Evolutionary conservation across 768 basidiomycete species (phyloP).

Genomic region (Trichaptum fuscoviolaceum): DNA sequence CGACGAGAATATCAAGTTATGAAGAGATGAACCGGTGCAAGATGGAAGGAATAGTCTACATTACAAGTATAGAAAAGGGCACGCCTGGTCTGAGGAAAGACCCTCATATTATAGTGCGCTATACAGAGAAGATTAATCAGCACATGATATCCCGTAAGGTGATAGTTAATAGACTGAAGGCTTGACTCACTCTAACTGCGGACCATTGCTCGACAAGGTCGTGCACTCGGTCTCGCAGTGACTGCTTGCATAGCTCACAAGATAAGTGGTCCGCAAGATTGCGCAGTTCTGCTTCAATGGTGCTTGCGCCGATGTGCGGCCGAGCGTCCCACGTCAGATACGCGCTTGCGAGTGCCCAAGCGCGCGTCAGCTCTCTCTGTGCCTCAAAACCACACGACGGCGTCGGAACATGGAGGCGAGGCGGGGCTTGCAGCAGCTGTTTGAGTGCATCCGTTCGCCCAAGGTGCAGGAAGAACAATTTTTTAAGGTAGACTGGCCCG

Average conservation of each 20-base stretch:
- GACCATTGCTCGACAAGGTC: constrained; percentile 73
- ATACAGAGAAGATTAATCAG: too few relatives aligned
- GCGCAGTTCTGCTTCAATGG: constrained; percentile 67
- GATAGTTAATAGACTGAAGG: constrained; percentile 2
- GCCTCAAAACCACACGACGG: constrained; percentile 61
- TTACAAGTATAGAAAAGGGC: too few relatives aligned
- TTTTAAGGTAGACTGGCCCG: constrained; percentile 72
- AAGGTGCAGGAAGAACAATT: constrained; percentile 79
- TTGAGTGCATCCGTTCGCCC: constrained; percentile 80
- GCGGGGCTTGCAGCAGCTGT: constrained; percentile 68
- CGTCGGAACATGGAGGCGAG: constrained; percentile 68
- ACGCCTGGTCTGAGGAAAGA: too few relatives aligned
- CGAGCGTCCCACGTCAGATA: constrained; percentile 83
- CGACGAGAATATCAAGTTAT: too few relatives aligned
- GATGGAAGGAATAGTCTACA: too few relatives aligned
- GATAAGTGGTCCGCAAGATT: constrained; percentile 66
- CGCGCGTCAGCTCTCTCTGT: constrained; percentile 73
- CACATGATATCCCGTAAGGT: too few relatives aligned
- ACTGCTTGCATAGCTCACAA: constrained; percentile 60
- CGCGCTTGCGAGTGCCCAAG: constrained; percentile 78
- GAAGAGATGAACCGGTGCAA: too few relatives aligned
- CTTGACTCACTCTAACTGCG: constrained; percentile 58
- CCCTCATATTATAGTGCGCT: too few relatives aligned
- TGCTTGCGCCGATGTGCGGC: constrained; percentile 66
- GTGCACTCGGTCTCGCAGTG: constrained; percentile 61